Base-by-base conservation (phyloP, 805 yeast species). In the Starmerella apicola region DNA sequence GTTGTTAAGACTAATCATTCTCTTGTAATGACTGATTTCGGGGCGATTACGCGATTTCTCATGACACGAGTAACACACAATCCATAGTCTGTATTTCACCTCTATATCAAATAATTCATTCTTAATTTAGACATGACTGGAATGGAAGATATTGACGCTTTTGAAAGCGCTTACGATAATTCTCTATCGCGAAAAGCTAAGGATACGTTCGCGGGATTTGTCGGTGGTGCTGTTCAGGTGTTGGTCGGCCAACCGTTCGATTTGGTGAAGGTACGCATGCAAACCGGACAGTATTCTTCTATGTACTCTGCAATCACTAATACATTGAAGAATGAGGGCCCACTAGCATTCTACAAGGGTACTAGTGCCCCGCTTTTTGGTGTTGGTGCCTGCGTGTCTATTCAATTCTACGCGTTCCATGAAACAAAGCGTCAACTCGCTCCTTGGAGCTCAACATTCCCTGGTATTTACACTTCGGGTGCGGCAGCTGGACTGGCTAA, bases 371-470 rank as follows among this genome's bases (percentile, higher is more conserved):
- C 82, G n/a, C 62, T 76, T 38, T 46, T 76, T 34, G 81, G 82
- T 5, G 83, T 77, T 4, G 76, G 81, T 0, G 76, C 71, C 1
- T 76, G 83, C 61, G 83, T 76, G 6, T 74, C 80, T 2, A 59
- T 76, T 24, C 83, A 76, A 51, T 77, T 76, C 55, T 77, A 76
- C 51, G 81, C 83, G 1, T 79, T 76, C 51, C 81, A 74, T 52
- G 83, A 76, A 52, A 67, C 80, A 26, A 74, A 72, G 51, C 62
- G 88, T 42, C 80, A 72, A 53, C 47, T 76, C 19, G 43, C 51
- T 2, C 45, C 45, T n/a, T 43, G 45, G 46, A 34, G 46, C 4
- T 9, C 32, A 3, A 68, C 67, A 35, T 60, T 70, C 31, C 70
- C 72, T 2, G 78, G 77, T 43, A 70, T 73, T 18, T 76, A 74